These are phyloP conservation scores for Macrolepiota dolichaula DNA, from an alignment of 768 basidiomycete genomes.

Conservation along the genomic window DNA sequence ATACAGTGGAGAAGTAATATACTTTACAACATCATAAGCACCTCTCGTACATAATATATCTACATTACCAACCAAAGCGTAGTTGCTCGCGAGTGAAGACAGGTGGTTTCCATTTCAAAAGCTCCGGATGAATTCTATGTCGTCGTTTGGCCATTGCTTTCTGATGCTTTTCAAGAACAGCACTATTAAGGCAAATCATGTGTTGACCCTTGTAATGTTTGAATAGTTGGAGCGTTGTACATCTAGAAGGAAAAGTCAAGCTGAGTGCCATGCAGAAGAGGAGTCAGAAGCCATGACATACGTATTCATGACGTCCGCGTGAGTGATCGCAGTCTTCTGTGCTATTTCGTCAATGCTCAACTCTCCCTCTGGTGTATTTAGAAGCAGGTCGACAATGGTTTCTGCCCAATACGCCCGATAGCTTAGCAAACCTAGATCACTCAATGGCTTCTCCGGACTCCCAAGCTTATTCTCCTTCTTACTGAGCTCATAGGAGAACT, in stretches of 20 bases:
- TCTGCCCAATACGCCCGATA: slow-evolving; percentile 99
- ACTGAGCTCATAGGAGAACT: slow-evolving; percentile 97
- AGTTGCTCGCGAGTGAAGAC: slow-evolving; percentile 88
- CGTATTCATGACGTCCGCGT: slow-evolving; percentile 98
- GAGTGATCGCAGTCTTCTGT: slow-evolving; percentile 91
- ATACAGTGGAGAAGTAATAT: slow-evolving; percentile 9
- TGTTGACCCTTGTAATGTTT: slow-evolving; percentile 96
- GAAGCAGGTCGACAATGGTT: slow-evolving; percentile 86
- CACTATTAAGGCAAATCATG: slow-evolving; percentile 87
- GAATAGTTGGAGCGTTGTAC: slow-evolving; percentile 91
- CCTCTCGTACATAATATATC: slow-evolving; percentile 15
- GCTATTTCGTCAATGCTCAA: slow-evolving; percentile 97
- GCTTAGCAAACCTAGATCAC: slow-evolving; percentile 87
- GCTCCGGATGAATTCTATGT: slow-evolving; percentile 74
- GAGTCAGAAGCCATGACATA: slow-evolving; percentile 40
- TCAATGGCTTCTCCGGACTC: slow-evolving; percentile 96
- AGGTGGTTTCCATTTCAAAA: slow-evolving; percentile 92
- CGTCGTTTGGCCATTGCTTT: slow-evolving; percentile 78
- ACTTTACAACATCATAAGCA: slow-evolving; percentile 13
- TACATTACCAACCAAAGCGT: slow-evolving; percentile 60
- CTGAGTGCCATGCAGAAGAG: slow-evolving; percentile 4
- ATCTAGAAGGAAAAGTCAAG: slow-evolving; percentile 44
- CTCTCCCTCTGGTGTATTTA: slow-evolving; percentile 71
- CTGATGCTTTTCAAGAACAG: slow-evolving; percentile 87
- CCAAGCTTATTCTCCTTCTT: slow-evolving; percentile 96